Conservation (phyloP, 768 basidiomycete genomes). For the Lactarius psammicola region DNA sequence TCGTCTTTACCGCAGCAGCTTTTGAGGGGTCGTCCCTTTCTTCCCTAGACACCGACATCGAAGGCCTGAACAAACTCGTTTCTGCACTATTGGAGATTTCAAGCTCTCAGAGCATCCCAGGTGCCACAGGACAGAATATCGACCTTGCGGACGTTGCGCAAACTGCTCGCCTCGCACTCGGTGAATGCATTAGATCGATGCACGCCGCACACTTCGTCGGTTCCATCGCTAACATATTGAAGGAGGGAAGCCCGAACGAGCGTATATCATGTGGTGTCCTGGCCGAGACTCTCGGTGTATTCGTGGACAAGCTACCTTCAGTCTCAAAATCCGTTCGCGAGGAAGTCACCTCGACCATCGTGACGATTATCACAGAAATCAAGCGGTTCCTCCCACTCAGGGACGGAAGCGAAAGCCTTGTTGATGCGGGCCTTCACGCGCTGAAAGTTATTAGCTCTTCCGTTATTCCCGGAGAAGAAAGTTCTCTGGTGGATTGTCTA, state of each 20-base stretch:
- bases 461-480: slow-evolving; percentile 63
- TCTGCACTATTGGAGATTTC: slow-evolving; percentile 50
- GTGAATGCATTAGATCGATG: slow-evolving; percentile 53
- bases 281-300: slow-evolving; percentile 63
- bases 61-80: slow-evolving; percentile 45
- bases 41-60: slow-evolving; percentile 27
- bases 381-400: slow-evolving; percentile 46
- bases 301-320: slow-evolving; percentile 62
- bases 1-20: slow-evolving; percentile 60
- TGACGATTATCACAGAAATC: slow-evolving; percentile 52
- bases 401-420: slow-evolving; percentile 41
- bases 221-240: slow-evolving; percentile 54
- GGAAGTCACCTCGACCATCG: slow-evolving; percentile 48
- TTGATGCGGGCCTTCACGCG: slow-evolving; percentile 53
- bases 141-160: slow-evolving; percentile 18
- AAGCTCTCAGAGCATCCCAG: slow-evolving; percentile 36
- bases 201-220: slow-evolving; percentile 67
- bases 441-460: slow-evolving; percentile 59
- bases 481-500: slow-evolving; percentile 54
- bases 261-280: slow-evolving; percentile 18
- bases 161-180: slow-evolving; percentile 25
- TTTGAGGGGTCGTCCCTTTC: slow-evolving; percentile 38
- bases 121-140: slow-evolving; percentile 32
- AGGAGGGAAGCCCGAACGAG: slow-evolving; percentile 20
- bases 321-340: slow-evolving; percentile 57